Evolutionary conservation across 768 basidiomycete genomes (phyloP).

Genomic region (Boletales sp.): DNA sequence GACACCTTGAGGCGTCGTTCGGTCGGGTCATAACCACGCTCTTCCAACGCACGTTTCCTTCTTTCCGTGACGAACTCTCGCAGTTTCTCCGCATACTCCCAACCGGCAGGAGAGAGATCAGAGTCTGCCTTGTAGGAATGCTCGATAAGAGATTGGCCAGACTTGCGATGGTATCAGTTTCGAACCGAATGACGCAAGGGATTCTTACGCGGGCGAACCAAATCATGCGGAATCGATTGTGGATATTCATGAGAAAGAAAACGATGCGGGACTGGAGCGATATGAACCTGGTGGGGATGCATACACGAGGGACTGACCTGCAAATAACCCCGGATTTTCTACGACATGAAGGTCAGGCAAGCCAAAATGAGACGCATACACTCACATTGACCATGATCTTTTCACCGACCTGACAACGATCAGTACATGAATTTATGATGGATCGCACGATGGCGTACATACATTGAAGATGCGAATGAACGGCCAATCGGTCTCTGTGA

Average conservation of each 20-base stretch:
- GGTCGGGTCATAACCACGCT: constrained; percentile 59
- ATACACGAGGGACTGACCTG: constrained; percentile 48
- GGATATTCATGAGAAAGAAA: constrained; percentile 99
- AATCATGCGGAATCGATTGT: constrained; percentile 88
- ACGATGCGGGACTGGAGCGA: constrained; percentile 78
- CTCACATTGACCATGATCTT: constrained; percentile 91
- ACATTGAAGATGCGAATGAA: constrained; percentile 93
- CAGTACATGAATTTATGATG: constrained; percentile 1
- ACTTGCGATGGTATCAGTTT: constrained; percentile 44
- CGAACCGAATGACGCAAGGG: background rate
- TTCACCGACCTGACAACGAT: constrained; percentile 72
- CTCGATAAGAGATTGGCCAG: constrained; percentile 97
- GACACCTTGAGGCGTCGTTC: constrained; percentile 67
- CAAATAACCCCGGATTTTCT: constrained; percentile 87
- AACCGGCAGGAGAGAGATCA: constrained; percentile 90
- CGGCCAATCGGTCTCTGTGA: constrained; percentile 89
- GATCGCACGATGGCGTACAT: constrained; percentile 26
- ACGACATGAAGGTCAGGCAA: background rate
- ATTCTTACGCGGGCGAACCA: constrained; percentile 87
- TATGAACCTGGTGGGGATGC: constrained; percentile 1
- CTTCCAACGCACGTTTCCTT: constrained; percentile 70
- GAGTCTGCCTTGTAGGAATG: constrained; percentile 99
- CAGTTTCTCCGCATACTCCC: constrained; percentile 90
- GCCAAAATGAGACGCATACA: background rate
- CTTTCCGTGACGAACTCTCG: constrained; percentile 89